Percentiles rank a stretch among this genome's conserved stretches.
Conservation (phyloP, 129 eudicot species). For the Oenanthe sinensis region DNA sequence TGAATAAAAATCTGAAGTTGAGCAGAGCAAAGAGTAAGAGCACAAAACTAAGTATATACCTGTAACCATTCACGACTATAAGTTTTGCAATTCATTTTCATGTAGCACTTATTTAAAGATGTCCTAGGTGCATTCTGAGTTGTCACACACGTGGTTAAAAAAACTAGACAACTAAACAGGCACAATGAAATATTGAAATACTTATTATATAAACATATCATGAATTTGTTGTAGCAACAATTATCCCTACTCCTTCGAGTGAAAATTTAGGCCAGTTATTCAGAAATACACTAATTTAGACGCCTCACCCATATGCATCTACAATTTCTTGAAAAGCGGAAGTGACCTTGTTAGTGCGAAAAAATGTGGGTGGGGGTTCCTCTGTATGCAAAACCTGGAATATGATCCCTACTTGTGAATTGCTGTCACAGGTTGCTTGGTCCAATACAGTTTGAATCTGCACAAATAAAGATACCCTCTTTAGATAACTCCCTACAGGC, state of each 20-base stretch:
- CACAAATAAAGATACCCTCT: slow-evolving; percentile 7
- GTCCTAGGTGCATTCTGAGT: not conserved
- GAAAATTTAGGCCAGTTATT: not conserved
- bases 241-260: not conserved
- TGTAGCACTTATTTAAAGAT: not conserved
- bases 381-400: slow-evolving; percentile 63
- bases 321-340: slow-evolving; percentile 83
- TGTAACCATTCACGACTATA: not conserved
- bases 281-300: not conserved
- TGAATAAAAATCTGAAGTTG: not conserved
- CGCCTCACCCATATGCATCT: slow-evolving; percentile 82
- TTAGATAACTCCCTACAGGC: not conserved
- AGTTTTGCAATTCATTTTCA: not conserved
- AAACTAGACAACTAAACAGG: not conserved
- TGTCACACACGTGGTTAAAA: not conserved
- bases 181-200: not conserved
- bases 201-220: not conserved
- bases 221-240: not conserved
- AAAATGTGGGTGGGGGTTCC: slow-evolving; percentile 82
- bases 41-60: not conserved
- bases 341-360: slow-evolving; percentile 74
- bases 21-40: not conserved
- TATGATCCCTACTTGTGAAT: slow-evolving; percentile 77
- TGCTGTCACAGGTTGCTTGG: slow-evolving; percentile 58
- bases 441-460: slow-evolving; percentile 60